Percentiles rank a stretch among this genome's conserved stretches.
Conservation (phyloP, 2,329 filamentous ascomycete genomes). For the Sporothrix sp. region DNA sequence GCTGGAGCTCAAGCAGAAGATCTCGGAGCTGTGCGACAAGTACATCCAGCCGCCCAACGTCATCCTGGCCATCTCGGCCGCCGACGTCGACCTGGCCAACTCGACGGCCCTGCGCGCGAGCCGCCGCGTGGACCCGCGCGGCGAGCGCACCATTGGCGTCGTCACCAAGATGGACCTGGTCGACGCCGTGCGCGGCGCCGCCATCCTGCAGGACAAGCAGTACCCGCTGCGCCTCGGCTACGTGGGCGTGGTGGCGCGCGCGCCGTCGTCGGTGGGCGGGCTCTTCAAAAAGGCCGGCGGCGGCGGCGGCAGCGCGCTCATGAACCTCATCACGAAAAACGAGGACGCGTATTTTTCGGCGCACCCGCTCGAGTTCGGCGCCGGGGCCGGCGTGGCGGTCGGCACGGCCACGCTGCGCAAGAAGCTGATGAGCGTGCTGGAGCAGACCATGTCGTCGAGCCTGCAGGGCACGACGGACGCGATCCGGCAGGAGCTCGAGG, state of each 20-base stretch:
- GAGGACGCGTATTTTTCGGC: slow-evolving; percentile 79
- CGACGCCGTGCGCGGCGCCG: slow-evolving; percentile 65
- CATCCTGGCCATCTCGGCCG: slow-evolving; percentile 92
- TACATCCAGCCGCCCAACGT: slow-evolving; percentile 96
- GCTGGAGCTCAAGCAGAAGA: slow-evolving; percentile 85
- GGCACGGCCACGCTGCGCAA: slow-evolving; percentile 82
- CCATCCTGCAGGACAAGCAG: slow-evolving; percentile 77
- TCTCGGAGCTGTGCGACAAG: slow-evolving; percentile 91
- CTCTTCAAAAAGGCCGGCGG: slow-evolving; percentile 80
- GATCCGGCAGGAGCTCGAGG: slow-evolving; percentile 88
- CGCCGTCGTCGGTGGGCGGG: slow-evolving; percentile 49
- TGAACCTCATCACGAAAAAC: slow-evolving; percentile 73
- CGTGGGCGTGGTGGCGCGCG: slow-evolving; percentile 84
- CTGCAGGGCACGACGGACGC: slow-evolving; percentile 83
- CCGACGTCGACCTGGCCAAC: slow-evolving; percentile 94
- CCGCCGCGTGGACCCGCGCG: slow-evolving; percentile 81
- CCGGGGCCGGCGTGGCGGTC: slow-evolving; percentile 60
- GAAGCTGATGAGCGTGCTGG: slow-evolving; percentile 93
- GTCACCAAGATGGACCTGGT: slow-evolving; percentile 99
- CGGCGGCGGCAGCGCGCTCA: slow-evolving; percentile 36
- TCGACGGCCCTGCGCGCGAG: slow-evolving; percentile 87
- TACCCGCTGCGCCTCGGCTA: slow-evolving; percentile 94
- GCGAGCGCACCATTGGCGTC: slow-evolving; percentile 95
- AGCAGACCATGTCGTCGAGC: slow-evolving; percentile 93
- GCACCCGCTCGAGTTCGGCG: slow-evolving; percentile 71